Percentiles rank a stretch among this genome's conserved stretches.
phyloP scores from a whole-genome alignment of 2,329 filamentous ascomycete species.

The Aspergillaceae sp. region DNA sequence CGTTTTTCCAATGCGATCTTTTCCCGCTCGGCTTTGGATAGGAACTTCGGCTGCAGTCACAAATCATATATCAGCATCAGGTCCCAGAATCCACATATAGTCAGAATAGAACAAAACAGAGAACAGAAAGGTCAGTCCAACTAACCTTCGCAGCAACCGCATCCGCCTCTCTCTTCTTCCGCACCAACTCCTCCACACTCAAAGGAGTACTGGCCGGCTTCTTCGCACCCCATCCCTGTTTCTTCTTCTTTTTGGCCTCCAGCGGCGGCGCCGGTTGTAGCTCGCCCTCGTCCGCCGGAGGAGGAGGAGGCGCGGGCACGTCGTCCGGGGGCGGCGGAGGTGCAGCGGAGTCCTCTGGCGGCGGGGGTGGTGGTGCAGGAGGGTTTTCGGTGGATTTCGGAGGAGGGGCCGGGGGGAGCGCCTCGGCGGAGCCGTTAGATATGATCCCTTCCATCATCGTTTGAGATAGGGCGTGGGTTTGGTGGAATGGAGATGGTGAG shows the following conservation, averaged over 20 bases:
- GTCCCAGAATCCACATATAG: slow-evolving; percentile 3
- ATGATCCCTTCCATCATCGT: slow-evolving; percentile 27
- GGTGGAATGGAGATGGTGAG: not conserved
- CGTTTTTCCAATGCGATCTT: slow-evolving; percentile 69
- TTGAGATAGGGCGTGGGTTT: not conserved
- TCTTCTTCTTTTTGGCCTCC: slow-evolving; percentile 41
- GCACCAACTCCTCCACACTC: slow-evolving; percentile 76
- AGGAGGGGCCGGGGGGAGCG: slow-evolving; percentile 24
- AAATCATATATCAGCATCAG: slow-evolving; percentile 9
- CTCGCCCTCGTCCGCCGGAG: slow-evolving; percentile 30
- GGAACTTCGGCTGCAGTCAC: slow-evolving; percentile 60
- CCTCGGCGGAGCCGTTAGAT: slow-evolving; percentile 18
- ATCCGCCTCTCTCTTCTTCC: slow-evolving; percentile 78
- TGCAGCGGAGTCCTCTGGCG: slow-evolving; percentile 27
- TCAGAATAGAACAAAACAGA: too few species aligned
- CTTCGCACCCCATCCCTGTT: slow-evolving; percentile 45
- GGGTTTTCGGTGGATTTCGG: slow-evolving; percentile 29
- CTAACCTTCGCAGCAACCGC: slow-evolving; percentile 67
- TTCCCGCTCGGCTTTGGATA: slow-evolving; percentile 76
- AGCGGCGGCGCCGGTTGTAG: slow-evolving; percentile 35
- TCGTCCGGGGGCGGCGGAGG: slow-evolving; percentile 35
- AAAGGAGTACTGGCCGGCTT: slow-evolving; percentile 45
- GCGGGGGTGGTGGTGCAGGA: slow-evolving; percentile 34
- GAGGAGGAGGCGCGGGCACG: slow-evolving; percentile 31
- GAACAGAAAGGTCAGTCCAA: slow-evolving; percentile 1